Evolutionary conservation across 768 basidiomycete genomes (phyloP).

Genomic region (Xerocomus potaroensis): DNA sequence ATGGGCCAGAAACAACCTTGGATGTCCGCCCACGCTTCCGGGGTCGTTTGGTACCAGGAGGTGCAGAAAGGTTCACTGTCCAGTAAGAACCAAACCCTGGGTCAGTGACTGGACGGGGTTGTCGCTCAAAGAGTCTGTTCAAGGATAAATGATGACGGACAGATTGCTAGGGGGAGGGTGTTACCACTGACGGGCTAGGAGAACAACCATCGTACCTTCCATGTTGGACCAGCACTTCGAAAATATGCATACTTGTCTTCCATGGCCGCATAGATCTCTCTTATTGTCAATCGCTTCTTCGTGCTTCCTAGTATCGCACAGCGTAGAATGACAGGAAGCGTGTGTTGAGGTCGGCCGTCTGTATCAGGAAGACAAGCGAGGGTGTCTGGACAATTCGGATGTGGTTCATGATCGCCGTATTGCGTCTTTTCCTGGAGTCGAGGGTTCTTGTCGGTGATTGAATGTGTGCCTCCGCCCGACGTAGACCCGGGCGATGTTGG

Average conservation of each 20-base stretch:
- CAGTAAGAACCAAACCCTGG: conserved; percentile 87
- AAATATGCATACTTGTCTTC: conserved; percentile 82
- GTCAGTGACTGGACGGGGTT: conserved; percentile 77
- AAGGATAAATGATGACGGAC: conserved; percentile 81
- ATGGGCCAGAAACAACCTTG: conserved; percentile 35
- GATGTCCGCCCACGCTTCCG: conserved; percentile 69
- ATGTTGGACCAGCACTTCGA: conserved; percentile 73
- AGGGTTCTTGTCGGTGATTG: conserved; percentile 20
- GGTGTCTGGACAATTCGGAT: conserved; percentile 75
- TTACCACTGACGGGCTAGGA: conserved; percentile 1
- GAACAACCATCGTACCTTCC: conserved; percentile 58
- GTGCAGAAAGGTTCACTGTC: conserved; percentile 85
- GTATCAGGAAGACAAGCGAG: conserved; percentile 77
- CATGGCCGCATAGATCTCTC: conserved; percentile 85
- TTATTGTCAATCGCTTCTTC: conserved; percentile 71
- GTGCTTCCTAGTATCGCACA: conserved; percentile 80
- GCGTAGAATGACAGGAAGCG: conserved; percentile 78
- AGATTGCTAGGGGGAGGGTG: conserved; percentile 58
- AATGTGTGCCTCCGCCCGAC: conserved; percentile 31
- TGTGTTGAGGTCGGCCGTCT: conserved; percentile 75
- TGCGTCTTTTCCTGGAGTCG: conserved; percentile 21
- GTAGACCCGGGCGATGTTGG: conserved; percentile 33
- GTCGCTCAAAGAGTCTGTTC: conserved; percentile 78
- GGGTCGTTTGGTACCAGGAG: conserved; percentile 81
- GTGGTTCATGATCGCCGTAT: conserved; percentile 50